Evolutionary conservation across 805 yeast genomes (phyloP), one percentile per base, ranked within the genome.

Genomic region (Hanseniaspora singularis): DNA sequence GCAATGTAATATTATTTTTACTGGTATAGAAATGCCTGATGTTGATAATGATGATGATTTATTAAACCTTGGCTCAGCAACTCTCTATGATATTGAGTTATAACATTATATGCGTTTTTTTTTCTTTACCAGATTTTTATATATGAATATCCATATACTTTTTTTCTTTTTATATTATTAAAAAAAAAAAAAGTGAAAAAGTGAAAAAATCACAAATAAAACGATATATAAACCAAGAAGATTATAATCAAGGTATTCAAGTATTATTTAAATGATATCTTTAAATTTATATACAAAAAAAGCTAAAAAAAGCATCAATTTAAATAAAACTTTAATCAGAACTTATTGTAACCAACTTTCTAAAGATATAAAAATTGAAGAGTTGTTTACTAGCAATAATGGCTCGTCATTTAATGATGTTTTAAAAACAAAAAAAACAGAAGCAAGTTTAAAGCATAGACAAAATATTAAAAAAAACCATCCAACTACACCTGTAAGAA

Each of bases 401-500:
- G 14, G 11, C 24, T 11, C 38, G 28, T 9, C 22, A 34, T 19
- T 40, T 11, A 11, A 30, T 5, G 14, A 11, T 30, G 14, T 30
- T 30, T 30, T 30, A 50, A 39, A 20, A 46, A 32, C 9, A 53
- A 47, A 40, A 38, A 51, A 1, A 37, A 52, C 6, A 18, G 49
- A 2, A 34, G 55, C 2, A 55, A 50, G 42, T 53, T 53, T 33
- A 55, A 56, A 4, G 33, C n/a, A 8, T 26, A 6, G 11, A 28
- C 18, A n/a, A 26, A 38, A 4, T 50, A 39, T 23, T n/a, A n/a
- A n/a, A n/a, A n/a, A n/a, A 26, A 7, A 67, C 9, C 72, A 70
- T 38, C 76, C 78, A 1, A 53, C 49, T 1, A 30, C 50, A 0
- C 86, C 92, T 0, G 94, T 78, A 0, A 64, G 96, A 53, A 84